phyloP scores from a whole-genome alignment of 2,329 filamentous ascomycete species.

The Hymenoscyphus infarciens region DNA sequence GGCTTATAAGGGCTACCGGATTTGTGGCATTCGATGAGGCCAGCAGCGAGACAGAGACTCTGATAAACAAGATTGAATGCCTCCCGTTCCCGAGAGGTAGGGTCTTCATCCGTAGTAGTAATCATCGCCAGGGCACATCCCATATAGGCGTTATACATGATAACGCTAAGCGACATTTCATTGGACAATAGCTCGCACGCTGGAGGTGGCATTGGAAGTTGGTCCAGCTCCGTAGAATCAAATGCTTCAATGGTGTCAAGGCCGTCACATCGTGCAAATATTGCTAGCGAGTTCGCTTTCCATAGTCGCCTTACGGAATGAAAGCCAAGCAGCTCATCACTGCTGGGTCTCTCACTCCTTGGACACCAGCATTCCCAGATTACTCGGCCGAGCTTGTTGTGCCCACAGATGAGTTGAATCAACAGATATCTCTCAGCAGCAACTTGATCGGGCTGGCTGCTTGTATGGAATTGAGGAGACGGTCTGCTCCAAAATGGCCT shows the following conservation, averaged over 20 bases:
- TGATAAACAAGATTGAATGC: constrained; percentile 21
- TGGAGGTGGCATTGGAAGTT: constrained; percentile 13
- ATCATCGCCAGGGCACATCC: constrained; percentile 20
- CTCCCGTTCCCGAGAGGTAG: constrained; percentile 13
- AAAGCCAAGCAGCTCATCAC: constrained; percentile 20
- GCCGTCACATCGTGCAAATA: constrained; percentile 11
- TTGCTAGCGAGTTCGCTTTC: constrained; percentile 22
- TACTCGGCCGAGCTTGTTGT: constrained; percentile 21
- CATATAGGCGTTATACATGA: constrained; percentile 20
- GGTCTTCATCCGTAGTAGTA: constrained; percentile 12
- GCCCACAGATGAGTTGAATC: constrained; percentile 20
- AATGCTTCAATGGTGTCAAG: constrained; percentile 3
- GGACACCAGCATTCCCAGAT: constrained; percentile 24
- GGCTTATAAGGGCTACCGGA: constrained; percentile 18
- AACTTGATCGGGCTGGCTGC: constrained; percentile 10
- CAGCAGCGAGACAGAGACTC: constrained; percentile 17
- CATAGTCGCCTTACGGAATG: constrained; percentile 20
- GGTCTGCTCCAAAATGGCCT: constrained; percentile 21
- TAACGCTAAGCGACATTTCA: constrained; percentile 21
- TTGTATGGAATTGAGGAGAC: constrained; percentile 7
- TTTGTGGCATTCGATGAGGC: constrained; percentile 13
- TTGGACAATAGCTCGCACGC: constrained; percentile 11
- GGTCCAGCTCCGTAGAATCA: not conserved
- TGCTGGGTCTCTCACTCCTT: constrained; percentile 18
- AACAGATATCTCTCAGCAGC: constrained; percentile 17